Conservation (phyloP, 192 early-diverging fungal genomes). For the Paraglomus brasilianum region DNA sequence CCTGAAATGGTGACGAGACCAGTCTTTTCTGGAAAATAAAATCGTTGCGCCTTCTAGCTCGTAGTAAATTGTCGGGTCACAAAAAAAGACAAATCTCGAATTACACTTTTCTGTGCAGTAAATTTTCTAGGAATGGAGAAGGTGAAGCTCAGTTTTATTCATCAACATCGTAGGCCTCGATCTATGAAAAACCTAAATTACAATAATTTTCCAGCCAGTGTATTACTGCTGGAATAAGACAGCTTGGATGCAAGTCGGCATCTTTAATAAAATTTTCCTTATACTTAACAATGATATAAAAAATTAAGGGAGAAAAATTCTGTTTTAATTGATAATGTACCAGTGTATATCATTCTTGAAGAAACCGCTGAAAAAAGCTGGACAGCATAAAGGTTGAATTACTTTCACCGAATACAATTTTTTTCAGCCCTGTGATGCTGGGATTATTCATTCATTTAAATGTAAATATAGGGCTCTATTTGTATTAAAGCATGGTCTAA, state of each 20-base stretch:
- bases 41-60: not conserved
- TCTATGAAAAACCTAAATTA: not conserved
- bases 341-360: constrained; percentile 16
- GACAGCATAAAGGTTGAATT: constrained; percentile 17
- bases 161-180: not conserved
- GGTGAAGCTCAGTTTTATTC: constrained; percentile 11
- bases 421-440: constrained; percentile 16
- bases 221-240: constrained; percentile 14
- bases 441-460: constrained; percentile 11
- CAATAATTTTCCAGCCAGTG: constrained; percentile 2
- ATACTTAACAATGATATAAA: constrained; percentile 11
- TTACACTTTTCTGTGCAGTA: not conserved
- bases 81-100: not conserved
- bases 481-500: constrained; percentile 21
- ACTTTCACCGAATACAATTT: constrained; percentile 15
- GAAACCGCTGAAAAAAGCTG: constrained; percentile 8
- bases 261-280: constrained; percentile 9
- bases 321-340: constrained; percentile 10
- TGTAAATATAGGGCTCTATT: constrained; percentile 13
- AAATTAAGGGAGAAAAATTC: not conserved
- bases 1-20: no score
- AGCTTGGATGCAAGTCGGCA: no score
- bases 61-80: not conserved
- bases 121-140: not conserved
- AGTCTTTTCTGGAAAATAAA: no score